Evolutionary conservation across 306 rosid species (phyloP).

Genomic region (Vigna trinervia): DNA sequence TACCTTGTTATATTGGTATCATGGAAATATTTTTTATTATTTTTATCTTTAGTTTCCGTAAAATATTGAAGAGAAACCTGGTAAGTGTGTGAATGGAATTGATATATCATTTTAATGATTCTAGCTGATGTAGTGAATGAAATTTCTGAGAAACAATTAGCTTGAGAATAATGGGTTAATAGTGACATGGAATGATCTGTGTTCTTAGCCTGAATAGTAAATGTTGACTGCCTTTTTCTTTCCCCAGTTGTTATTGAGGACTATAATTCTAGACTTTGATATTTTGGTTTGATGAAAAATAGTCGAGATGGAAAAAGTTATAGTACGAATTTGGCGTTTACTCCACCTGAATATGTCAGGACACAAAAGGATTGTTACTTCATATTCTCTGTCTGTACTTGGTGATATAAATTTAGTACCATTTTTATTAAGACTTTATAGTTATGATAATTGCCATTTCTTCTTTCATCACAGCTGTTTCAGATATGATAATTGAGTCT

Average conservation of each 20-base stretch:
- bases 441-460: background rate
- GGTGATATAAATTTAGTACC: conserved; percentile 16
- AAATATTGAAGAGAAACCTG: no score
- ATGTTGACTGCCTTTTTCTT: conserved; percentile 20
- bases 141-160: no score
- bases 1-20: no score
- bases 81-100: no score
- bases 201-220: conserved; percentile 10
- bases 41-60: no score
- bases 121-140: no score
- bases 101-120: no score
- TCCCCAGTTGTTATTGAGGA: conserved; percentile 57
- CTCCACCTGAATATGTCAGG: conserved; percentile 92
- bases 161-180: no score
- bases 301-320: conserved; percentile 98
- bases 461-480: conserved; percentile 17
- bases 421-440: conserved; percentile 10
- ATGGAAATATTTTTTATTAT: no score
- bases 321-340: conserved; percentile 94
- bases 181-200: conserved; percentile 3
- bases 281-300: conserved; percentile 97
- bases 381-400: conserved; percentile 29
- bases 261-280: conserved; percentile 90
- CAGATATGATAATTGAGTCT: background rate
- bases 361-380: conserved; percentile 33